Conservation (phyloP, 2,329 filamentous ascomycete genomes). For the Pyrenochaeta sp. region DNA sequence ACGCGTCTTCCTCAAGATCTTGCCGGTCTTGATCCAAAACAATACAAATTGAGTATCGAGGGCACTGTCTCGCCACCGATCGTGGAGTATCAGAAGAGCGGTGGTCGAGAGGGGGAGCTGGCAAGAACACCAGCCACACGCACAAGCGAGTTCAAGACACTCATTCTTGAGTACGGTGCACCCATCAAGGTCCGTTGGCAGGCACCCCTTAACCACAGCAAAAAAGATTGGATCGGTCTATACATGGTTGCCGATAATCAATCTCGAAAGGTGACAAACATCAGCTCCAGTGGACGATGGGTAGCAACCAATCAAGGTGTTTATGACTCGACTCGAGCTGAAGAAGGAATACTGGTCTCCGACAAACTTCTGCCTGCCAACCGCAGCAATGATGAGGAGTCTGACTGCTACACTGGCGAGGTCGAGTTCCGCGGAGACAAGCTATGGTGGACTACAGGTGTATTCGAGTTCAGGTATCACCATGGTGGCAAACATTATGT, state of each 20-base stretch:
- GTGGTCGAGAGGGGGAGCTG: constrained; percentile 76
- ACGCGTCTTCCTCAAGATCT: constrained; percentile 81
- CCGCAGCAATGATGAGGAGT: constrained; percentile 57
- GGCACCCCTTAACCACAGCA: constrained; percentile 85
- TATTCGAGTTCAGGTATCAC: constrained; percentile 97
- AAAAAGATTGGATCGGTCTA: constrained; percentile 93
- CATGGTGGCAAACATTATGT: constrained; percentile 92
- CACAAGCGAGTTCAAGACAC: constrained; percentile 71
- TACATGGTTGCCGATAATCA: constrained; percentile 96
- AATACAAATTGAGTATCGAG: constrained; percentile 80
- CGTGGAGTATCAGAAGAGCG: constrained; percentile 66
- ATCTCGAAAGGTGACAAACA: constrained; percentile 81
- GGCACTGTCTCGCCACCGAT: constrained; percentile 64
- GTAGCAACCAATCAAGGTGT: constrained; percentile 77
- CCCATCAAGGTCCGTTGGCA: constrained; percentile 92
- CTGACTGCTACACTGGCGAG: constrained; percentile 76
- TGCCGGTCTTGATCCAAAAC: constrained; percentile 78
- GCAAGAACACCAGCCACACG: constrained; percentile 72
- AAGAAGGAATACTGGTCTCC: constrained; percentile 76
- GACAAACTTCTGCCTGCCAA: constrained; percentile 66
- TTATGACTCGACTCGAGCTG: constrained; percentile 78
- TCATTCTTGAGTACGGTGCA: constrained; percentile 86
- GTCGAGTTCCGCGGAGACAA: constrained; percentile 91
- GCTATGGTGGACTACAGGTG: constrained; percentile 95
- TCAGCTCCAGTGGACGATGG: constrained; percentile 90